phyloP scores from a whole-genome alignment of 2,329 filamentous ascomycete genomes.

The Diaporthe citriasiana region DNA sequence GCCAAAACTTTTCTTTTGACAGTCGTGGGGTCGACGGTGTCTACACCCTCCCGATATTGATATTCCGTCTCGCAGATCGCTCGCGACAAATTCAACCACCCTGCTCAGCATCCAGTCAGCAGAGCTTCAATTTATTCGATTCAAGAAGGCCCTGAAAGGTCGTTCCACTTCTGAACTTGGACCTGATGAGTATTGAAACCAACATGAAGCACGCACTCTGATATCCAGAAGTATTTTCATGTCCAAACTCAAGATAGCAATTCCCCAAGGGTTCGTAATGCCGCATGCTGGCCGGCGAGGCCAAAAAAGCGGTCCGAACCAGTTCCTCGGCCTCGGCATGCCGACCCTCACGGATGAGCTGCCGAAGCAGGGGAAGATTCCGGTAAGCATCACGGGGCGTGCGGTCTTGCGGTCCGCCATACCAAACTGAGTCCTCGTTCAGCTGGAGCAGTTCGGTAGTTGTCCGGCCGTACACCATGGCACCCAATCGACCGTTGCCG shows the following conservation, averaged over 20 bases:
- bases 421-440: conserved; percentile 64
- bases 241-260: conserved; percentile 57
- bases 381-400: conserved; percentile 55
- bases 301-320: conserved; percentile 58
- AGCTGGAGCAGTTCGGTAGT: conserved; percentile 59
- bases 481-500: conserved; percentile 61
- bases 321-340: conserved; percentile 59
- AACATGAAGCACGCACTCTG: background rate
- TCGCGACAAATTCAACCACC: conserved; percentile 42
- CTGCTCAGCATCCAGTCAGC: background rate
- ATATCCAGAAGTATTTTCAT: conserved; percentile 43
- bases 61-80: conserved; percentile 39
- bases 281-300: conserved; percentile 60
- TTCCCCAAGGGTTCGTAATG: conserved; percentile 60
- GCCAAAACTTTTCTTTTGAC: conserved; percentile 44
- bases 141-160: conserved; percentile 31
- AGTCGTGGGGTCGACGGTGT: conserved; percentile 2
- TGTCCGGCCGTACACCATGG: conserved; percentile 61
- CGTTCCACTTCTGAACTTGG: background rate
- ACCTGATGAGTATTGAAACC: background rate
- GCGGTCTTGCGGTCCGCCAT: conserved; percentile 59
- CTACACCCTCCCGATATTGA: conserved; percentile 1
- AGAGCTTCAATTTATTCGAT: background rate
- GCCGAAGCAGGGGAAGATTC: conserved; percentile 55
- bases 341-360: conserved; percentile 56